A percentile compares a stretch with the other conserved stretches of the same genome.
Conservation (phyloP, 2,329 filamentous ascomycete genomes). For the Aphanocladium album region DNA sequence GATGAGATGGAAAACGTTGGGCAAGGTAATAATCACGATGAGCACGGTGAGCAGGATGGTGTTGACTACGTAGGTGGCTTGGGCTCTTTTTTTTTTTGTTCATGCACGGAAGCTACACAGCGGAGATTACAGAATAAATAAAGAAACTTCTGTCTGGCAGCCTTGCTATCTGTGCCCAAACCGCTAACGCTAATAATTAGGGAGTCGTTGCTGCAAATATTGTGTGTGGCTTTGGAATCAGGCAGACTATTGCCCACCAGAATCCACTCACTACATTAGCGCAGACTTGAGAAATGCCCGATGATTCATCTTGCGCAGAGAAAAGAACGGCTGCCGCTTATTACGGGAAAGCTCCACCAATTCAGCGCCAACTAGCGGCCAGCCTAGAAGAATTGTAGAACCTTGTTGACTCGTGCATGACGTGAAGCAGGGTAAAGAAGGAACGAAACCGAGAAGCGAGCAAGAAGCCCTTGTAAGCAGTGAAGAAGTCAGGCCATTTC, state of each 20-base stretch:
- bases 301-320: slow-evolving; percentile 2
- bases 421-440: neutral
- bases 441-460: neutral
- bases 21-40: neutral
- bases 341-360: neutral
- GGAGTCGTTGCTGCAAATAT: neutral
- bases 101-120: neutral
- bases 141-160: neutral
- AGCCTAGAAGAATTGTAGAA: neutral
- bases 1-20: neutral
- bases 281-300: neutral
- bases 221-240: slow-evolving; percentile 5
- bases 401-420: slow-evolving; percentile 6
- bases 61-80: neutral
- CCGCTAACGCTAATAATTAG: neutral
- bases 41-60: neutral
- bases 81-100: neutral
- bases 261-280: neutral
- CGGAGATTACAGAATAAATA: neutral
- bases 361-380: neutral
- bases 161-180: neutral
- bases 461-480: neutral
- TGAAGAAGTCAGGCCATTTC: neutral
- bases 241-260: neutral
- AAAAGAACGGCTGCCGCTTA: neutral